Evolutionary conservation across 208 protist genomes (phyloP).

Genomic region (Spongospora subterranea): DNA sequence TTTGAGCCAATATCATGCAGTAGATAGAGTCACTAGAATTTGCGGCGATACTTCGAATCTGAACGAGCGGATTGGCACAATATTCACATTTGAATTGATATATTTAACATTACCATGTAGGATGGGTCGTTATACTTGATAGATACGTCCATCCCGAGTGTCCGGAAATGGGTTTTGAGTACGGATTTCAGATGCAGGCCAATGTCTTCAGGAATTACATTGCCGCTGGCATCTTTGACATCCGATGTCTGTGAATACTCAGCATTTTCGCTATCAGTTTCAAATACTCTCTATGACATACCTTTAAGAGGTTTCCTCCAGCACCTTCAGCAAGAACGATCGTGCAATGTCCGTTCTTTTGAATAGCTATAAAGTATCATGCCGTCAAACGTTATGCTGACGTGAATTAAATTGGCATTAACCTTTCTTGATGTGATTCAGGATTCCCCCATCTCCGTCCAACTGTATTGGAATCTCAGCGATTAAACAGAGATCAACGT

Average conservation of each 20-base stretch:
- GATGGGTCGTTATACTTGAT: constrained; percentile 65
- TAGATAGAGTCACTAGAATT: constrained; percentile 58
- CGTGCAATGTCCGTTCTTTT: constrained; percentile 47
- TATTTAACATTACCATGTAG: constrained; percentile 60
- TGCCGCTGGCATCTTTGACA: constrained; percentile 49
- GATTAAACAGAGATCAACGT: constrained; percentile 8
- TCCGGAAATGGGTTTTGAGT: constrained; percentile 19
- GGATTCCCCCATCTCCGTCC: background rate
- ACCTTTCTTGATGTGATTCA: constrained; percentile 43
- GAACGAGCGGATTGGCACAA: background rate
- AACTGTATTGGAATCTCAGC: constrained; percentile 48
- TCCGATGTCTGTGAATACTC: background rate
- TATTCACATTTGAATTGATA: constrained; percentile 36
- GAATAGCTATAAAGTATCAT: constrained; percentile 22
- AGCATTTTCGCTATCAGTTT: background rate
- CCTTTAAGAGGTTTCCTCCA: constrained; percentile 53
- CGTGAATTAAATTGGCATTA: background rate
- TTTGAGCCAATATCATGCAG: constrained; percentile 62
- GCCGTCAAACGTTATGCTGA: background rate
- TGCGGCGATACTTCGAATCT: constrained; percentile 61
- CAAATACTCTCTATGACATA: background rate
- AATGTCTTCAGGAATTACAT: constrained; percentile 53
- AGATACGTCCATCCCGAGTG: constrained; percentile 12
- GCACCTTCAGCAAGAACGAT: constrained; percentile 60
- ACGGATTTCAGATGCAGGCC: constrained; percentile 10